phyloP scores from a whole-genome alignment of 2,329 filamentous ascomycete genomes.

The Colletotrichum chlorophyti region DNA sequence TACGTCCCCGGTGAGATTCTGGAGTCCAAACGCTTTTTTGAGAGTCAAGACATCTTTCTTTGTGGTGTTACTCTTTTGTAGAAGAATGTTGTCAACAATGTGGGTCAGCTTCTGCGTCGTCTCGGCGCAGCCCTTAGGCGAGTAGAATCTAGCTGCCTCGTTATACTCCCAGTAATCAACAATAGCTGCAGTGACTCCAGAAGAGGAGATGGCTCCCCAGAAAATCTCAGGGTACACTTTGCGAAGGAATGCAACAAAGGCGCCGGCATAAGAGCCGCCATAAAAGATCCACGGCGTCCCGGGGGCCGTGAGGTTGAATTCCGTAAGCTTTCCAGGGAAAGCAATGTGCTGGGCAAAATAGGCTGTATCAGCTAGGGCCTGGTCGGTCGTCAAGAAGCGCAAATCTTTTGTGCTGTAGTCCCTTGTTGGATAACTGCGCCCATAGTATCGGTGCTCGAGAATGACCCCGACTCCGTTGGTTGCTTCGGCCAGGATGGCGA shows the following conservation, averaged over 20 bases:
- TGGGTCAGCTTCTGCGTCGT: constrained; percentile 65
- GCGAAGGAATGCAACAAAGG: constrained; percentile 78
- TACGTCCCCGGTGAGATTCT: constrained; percentile 46
- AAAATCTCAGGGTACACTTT: constrained; percentile 80
- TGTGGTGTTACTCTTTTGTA: constrained; percentile 37
- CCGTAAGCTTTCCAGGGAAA: constrained; percentile 70
- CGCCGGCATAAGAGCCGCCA: constrained; percentile 84
- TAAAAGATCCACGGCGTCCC: constrained; percentile 78
- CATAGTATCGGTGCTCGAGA: constrained; percentile 89
- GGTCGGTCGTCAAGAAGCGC: constrained; percentile 83
- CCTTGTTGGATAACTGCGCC: constrained; percentile 71
- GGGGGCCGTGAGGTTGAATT: constrained; percentile 69
- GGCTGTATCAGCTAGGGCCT: constrained; percentile 80
- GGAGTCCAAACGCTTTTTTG: constrained; percentile 52
- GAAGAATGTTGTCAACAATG: constrained; percentile 58
- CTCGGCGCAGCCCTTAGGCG: constrained; percentile 66
- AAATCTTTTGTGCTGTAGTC: constrained; percentile 73
- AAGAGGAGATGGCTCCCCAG: constrained; percentile 81
- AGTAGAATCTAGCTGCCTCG: constrained; percentile 56
- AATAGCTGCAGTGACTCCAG: constrained; percentile 79
- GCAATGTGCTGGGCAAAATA: constrained; percentile 79
- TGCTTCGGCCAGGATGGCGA: constrained; percentile 72
- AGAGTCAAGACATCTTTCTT: constrained; percentile 43
- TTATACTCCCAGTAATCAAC: constrained; percentile 76
- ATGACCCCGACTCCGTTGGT: constrained; percentile 80